phyloP scores from a whole-genome alignment of 805 yeast species.

The Yamadazyma endophytica region DNA sequence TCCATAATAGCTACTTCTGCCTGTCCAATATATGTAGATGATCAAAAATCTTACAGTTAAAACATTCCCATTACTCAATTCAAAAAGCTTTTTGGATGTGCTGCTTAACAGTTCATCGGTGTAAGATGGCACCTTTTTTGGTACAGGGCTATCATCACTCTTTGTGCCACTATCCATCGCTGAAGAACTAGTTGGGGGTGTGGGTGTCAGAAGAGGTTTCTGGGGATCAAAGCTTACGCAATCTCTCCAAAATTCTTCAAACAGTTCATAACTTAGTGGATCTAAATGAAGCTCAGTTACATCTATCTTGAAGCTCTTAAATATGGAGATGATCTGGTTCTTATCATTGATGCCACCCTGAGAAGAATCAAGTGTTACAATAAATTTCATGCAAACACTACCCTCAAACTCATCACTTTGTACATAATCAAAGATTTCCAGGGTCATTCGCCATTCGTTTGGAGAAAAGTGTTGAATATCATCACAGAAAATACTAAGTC shows the following conservation, averaged over 20 bases:
- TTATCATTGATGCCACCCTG: neutral
- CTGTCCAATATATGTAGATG: slow-evolving; percentile 4
- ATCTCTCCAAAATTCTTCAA: slow-evolving; percentile 6
- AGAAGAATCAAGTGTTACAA: slow-evolving; percentile 3
- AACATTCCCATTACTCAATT: slow-evolving; percentile 15
- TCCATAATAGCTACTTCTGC: slow-evolving; percentile 3
- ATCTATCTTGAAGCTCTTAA: slow-evolving; percentile 1
- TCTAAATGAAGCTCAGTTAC: neutral
- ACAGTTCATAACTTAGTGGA: slow-evolving; percentile 1
- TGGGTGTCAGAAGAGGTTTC: too few relatives aligned
- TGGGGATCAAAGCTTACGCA: slow-evolving; percentile 3
- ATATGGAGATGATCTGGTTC: slow-evolving; percentile 1
- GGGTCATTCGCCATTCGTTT: slow-evolving; percentile 23
- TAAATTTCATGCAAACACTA: slow-evolving; percentile 1
- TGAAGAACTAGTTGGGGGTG: too few relatives aligned
- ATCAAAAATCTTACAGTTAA: slow-evolving; percentile 12
- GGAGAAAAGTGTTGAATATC: slow-evolving; percentile 43
- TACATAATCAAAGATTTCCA: slow-evolving; percentile 22
- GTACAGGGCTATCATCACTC: too few relatives aligned
- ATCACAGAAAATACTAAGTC: slow-evolving; percentile 43
- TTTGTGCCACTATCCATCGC: too few relatives aligned
- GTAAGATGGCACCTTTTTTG: too few relatives aligned
- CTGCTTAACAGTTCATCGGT: slow-evolving; percentile 3
- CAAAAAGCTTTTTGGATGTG: slow-evolving; percentile 6
- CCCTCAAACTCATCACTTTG: slow-evolving; percentile 3